phyloP scores from a whole-genome alignment of 2,329 filamentous ascomycete species.

The Botrytis paeoniae region DNA sequence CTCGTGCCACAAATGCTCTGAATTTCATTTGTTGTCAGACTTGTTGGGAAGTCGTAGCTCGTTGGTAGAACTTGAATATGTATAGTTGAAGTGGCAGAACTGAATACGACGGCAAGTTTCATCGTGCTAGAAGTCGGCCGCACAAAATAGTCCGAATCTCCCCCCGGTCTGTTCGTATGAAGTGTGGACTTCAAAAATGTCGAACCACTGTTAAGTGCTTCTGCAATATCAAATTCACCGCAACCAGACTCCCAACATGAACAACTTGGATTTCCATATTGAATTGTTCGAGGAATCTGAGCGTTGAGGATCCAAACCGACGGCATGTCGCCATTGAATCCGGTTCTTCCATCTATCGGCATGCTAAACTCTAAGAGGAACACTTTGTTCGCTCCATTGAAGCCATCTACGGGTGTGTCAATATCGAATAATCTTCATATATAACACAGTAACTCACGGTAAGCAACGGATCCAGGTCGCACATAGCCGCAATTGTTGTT shows the following conservation, averaged over 20 bases:
- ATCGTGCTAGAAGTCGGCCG: conserved; percentile 59
- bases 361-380: conserved; percentile 74
- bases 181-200: conserved; percentile 67
- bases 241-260: conserved; percentile 71
- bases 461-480: conserved; percentile 48
- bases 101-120: conserved; percentile 64
- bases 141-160: conserved; percentile 68
- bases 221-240: conserved; percentile 74
- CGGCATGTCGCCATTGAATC: conserved; percentile 63
- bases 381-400: conserved; percentile 65
- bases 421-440: background rate
- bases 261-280: conserved; percentile 62
- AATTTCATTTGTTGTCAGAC: conserved; percentile 11
- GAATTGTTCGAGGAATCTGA: conserved; percentile 64
- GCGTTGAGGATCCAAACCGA: conserved; percentile 75
- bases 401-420: conserved; percentile 55
- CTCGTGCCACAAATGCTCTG: background rate
- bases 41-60: conserved; percentile 19
- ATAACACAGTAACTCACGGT: conserved; percentile 42
- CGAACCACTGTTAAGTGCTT: conserved; percentile 64
- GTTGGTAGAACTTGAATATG: conserved; percentile 47
- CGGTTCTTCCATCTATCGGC: conserved; percentile 55
- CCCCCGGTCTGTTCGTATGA: conserved; percentile 60
- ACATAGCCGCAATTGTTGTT: conserved; percentile 47
- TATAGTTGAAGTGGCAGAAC: conserved; percentile 48